phyloP scores from a whole-genome alignment of 257 asterid genomes.

The Misopates orontium region DNA sequence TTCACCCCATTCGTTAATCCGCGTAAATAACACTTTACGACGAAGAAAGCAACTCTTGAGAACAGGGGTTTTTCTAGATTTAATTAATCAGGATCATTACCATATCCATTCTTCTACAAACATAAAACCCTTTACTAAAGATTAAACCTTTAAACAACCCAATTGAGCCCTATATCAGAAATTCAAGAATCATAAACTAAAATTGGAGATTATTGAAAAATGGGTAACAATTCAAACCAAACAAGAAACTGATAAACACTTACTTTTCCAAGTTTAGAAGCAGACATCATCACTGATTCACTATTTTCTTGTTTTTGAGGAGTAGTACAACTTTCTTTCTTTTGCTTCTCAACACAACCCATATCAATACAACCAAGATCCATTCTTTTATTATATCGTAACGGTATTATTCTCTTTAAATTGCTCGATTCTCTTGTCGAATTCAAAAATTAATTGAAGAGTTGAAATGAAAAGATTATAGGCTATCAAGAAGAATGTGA shows the following conservation, averaged over 20 bases:
- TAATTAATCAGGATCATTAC: background rate
- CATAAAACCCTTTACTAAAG: constrained; percentile 10
- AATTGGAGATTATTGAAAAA: background rate
- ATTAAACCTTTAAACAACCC: constrained; percentile 11
- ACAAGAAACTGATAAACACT: too few relatives aligned
- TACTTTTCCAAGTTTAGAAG: constrained; percentile 74
- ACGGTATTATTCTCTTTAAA: constrained; percentile 16
- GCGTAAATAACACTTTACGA: too few relatives aligned
- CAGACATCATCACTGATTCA: constrained; percentile 44
- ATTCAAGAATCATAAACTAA: constrained; percentile 2
- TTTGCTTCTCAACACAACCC: constrained; percentile 71
- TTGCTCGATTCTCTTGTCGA: constrained; percentile 1
- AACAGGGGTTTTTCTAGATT: background rate
- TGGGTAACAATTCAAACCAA: too few relatives aligned
- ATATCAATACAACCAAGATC: constrained; percentile 87
- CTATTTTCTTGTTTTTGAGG: constrained; percentile 40
- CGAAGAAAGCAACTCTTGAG: too few relatives aligned
- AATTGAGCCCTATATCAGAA: constrained; percentile 1
- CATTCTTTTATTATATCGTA: constrained; percentile 39
- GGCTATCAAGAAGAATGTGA: constrained; percentile 4
- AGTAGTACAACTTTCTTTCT: constrained; percentile 32
- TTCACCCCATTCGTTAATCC: too few relatives aligned
- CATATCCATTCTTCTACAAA: background rate
- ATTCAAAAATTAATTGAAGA: constrained; percentile 1
- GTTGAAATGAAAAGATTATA: background rate